These are phyloP conservation scores for Biancaea sappan DNA, from an alignment of 306 rosid species.

Conservation along the genomic window DNA sequence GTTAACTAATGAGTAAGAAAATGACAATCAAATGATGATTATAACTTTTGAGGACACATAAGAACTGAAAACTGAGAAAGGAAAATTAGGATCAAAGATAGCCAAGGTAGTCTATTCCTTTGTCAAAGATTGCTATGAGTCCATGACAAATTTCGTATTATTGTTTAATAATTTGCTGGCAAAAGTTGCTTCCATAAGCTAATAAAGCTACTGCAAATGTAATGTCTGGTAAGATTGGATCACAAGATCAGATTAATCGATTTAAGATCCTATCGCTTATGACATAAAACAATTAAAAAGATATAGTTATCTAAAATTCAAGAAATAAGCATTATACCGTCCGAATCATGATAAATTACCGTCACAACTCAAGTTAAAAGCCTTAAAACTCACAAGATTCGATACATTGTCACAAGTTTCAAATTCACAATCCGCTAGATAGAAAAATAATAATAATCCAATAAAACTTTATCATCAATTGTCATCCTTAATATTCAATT, in stretches of 20 bases:
- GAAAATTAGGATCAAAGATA: not conserved
- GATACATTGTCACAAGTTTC: not conserved
- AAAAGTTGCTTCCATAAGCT: not conserved
- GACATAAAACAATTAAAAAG: not conserved
- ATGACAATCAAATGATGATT: not conserved
- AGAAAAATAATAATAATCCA: not conserved
- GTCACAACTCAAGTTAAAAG: not conserved
- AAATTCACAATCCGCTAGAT: not conserved
- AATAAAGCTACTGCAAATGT: not conserved
- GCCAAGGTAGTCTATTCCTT: not conserved
- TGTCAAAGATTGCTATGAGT: not conserved
- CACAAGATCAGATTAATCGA: not conserved
- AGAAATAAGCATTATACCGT: not conserved
- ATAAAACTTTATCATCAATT: not conserved
- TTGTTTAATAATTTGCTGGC: not conserved
- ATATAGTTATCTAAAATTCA: not conserved
- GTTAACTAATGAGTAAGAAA: not conserved
- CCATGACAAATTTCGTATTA: not conserved
- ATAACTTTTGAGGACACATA: not conserved
- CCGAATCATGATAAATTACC: not conserved
- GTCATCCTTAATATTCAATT: not conserved
- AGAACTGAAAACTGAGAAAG: not conserved
- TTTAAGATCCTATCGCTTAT: not conserved
- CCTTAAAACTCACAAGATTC: not conserved
- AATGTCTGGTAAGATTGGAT: not conserved